Base-by-base conservation (phyloP, 2,329 filamentous ascomycete species). In the Escovopsis sp. region DNA sequence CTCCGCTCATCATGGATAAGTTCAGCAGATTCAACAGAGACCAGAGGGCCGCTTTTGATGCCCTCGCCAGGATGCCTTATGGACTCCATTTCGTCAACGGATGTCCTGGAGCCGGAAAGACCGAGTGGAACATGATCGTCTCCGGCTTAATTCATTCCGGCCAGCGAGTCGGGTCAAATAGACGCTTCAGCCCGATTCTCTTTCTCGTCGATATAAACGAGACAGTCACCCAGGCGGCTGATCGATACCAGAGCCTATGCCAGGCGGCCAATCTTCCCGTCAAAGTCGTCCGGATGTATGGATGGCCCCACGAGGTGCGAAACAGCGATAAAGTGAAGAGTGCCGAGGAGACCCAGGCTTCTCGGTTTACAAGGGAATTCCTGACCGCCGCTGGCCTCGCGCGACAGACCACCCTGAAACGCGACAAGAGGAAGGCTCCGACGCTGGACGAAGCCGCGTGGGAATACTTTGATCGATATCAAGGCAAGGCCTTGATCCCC, bases 181-280 rank as follows among this genome's bases (percentile, higher is more conserved):
- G 48, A 12, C 42, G 44, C 12, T 48, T 45, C 8, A 56, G 43
- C 6, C 65, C 58, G 7, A 58, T 70, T 10, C 51, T 70, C 0
- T 70, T 68, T 39, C 49, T 70, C 0, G 54, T 70, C 2, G 67
- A 70, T 40, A 63, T 70, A 41, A 70, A 70, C 48, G 61, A 65
- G 35, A 63, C 67, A 0, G 58, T 66, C 0, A 64, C 69, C 32
- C 65, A 69, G 37, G 62, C 63, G 0, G 66, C 64, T 0, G 57
- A 61, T 40, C 59, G 65, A 6, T 64, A 67, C n/a, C 52, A 56
- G 13, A 50, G 46, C 2, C 51, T 68, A 1, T 61, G 61, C 42
- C 54, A 56, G 13, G 53, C 53, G 1, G 57, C 59, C 0, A 60
- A 62, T 0, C 45, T 68, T 1, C 47, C 53, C 2, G 39, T 60